Conservation (phyloP, 148 eudicot genomes). For the Fallopia convolvulus region DNA sequence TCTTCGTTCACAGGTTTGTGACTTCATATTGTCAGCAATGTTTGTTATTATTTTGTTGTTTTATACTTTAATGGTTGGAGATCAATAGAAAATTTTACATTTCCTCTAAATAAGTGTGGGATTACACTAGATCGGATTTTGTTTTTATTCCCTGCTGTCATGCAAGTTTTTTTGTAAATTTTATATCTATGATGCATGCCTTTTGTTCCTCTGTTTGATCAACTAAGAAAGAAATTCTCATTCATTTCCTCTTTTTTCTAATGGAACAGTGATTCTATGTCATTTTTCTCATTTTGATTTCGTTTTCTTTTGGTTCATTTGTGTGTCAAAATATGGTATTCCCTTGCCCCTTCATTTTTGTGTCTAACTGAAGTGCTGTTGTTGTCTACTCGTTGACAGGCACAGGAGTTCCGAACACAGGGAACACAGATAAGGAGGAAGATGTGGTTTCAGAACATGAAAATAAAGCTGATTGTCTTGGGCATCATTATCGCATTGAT, state of each 20-base stretch:
- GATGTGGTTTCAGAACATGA: constrained; percentile 53
- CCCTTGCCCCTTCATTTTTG: background rate
- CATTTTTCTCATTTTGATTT: background rate
- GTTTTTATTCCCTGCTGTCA: background rate
- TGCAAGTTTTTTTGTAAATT: background rate
- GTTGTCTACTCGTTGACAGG: constrained; percentile 14
- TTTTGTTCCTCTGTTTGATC: background rate
- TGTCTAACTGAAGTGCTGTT: background rate
- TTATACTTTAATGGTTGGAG: background rate
- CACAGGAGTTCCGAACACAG: constrained; percentile 41
- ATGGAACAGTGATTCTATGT: background rate
- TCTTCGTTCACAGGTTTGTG: constrained; percentile 39
- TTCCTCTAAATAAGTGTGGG: background rate
- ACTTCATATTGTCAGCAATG: background rate
- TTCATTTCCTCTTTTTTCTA: background rate
- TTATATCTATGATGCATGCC: background rate
- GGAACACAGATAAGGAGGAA: constrained; percentile 46
- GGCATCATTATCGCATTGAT: constrained; percentile 44
- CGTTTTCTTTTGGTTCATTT: background rate
- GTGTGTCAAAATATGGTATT: background rate
- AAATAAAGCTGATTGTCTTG: constrained; percentile 44
- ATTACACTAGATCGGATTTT: background rate
- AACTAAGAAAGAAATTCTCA: background rate
- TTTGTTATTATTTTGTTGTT: background rate
- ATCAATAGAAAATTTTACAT: background rate